Conservation (phyloP, 306 rosid genomes). For the Cyclanthera cordifolia region DNA sequence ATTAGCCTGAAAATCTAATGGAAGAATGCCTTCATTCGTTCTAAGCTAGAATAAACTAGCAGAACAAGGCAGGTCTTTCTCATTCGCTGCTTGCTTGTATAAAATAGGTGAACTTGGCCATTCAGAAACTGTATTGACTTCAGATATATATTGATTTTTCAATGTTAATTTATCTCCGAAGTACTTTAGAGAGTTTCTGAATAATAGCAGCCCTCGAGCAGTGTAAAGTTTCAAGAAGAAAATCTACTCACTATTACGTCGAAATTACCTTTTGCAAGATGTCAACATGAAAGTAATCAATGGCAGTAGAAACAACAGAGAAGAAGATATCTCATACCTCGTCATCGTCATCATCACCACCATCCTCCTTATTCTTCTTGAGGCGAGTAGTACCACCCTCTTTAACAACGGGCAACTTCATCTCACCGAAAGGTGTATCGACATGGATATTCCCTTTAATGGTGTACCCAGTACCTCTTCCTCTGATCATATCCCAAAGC, state of each 20-base stretch:
- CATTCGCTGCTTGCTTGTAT: not conserved
- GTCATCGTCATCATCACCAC: slow-evolving; percentile 25
- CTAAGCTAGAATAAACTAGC: not conserved
- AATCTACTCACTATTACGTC: not conserved
- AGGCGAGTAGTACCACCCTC: slow-evolving; percentile 90
- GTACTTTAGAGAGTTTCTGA: not conserved
- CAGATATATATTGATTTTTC: not conserved
- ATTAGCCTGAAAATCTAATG: no score
- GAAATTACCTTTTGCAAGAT: not conserved
- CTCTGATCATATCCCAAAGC: slow-evolving; percentile 93
- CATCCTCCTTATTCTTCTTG: slow-evolving; percentile 65
- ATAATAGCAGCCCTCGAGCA: not conserved
- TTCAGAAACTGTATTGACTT: not conserved
- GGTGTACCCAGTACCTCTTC: slow-evolving; percentile 76
- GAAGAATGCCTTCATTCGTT: no score
- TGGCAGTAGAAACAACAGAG: not conserved
- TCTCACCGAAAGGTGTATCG: slow-evolving; percentile 86
- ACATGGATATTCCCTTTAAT: slow-evolving; percentile 66
- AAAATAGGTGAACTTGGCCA: not conserved
- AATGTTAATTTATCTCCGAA: not conserved
- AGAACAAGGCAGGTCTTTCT: no score
- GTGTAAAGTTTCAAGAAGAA: not conserved
- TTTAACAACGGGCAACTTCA: slow-evolving; percentile 81
- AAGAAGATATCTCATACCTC: slow-evolving; percentile 41
- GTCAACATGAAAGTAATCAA: not conserved